These are phyloP conservation scores for Cymbidium sinense DNA, from an alignment of 106 monocot species.

Conservation along the genomic window DNA sequence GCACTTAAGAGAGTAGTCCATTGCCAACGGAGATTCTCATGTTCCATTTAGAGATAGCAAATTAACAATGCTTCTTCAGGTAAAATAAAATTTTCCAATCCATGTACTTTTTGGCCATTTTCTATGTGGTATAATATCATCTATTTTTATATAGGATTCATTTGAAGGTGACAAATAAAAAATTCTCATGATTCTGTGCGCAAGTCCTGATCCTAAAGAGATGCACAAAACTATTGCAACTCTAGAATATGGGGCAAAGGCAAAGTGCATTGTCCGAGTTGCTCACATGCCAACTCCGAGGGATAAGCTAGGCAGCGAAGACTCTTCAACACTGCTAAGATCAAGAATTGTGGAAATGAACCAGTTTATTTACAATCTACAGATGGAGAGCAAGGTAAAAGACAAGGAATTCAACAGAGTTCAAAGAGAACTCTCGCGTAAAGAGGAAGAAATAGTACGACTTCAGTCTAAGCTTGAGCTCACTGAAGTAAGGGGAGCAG, in stretches of 20 bases:
- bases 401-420: conserved; percentile 62
- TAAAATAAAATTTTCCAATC: conserved; percentile 11
- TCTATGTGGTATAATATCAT: not conserved
- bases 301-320: conserved; percentile 31
- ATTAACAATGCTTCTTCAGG: conserved; percentile 98
- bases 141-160: conserved; percentile 55
- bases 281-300: conserved; percentile 69
- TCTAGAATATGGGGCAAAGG: conserved; percentile 95
- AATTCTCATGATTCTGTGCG: conserved; percentile 95
- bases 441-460: conserved; percentile 52
- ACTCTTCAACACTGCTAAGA: conserved; percentile 35
- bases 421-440: conserved; percentile 41
- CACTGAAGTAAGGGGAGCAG: conserved; percentile 39
- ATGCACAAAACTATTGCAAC: conserved; percentile 92
- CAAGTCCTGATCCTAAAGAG: conserved; percentile 91
- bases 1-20: conserved; percentile 94
- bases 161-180: conserved; percentile 94
- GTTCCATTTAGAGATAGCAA: conserved; percentile 99
- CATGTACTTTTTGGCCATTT: not conserved
- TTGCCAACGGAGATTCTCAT: conserved; percentile 96
- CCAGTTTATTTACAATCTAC: conserved; percentile 85
- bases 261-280: conserved; percentile 91
- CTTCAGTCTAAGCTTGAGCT: conserved; percentile 32
- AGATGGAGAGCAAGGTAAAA: conserved; percentile 66
- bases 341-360: conserved; percentile 88